These are phyloP conservation scores for Salix suchowensis DNA, from an alignment of 345 rosid species.

Conservation along the genomic window DNA sequence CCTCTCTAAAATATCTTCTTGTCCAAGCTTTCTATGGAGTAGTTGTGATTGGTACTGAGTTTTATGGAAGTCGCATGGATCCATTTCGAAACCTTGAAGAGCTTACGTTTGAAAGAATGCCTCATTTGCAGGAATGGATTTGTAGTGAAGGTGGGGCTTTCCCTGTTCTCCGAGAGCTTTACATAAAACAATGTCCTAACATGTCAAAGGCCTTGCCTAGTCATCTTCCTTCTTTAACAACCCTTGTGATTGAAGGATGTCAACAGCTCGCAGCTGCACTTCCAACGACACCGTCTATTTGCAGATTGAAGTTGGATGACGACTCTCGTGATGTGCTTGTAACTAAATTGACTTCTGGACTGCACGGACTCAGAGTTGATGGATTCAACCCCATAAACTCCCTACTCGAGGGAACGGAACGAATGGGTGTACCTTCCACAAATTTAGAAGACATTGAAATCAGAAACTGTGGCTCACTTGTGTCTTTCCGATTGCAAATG, in stretches of 20 bases:
- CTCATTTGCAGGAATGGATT: slow-evolving; percentile 2
- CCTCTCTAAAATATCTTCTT: neutral
- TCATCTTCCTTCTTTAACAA: slow-evolving; percentile 6
- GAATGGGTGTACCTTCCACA: neutral
- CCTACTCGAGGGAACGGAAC: neutral
- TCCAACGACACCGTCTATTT: neutral
- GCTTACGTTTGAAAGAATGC: neutral
- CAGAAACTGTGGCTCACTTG: neutral
- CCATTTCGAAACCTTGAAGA: neutral
- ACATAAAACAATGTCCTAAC: neutral
- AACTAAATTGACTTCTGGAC: neutral
- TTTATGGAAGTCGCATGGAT: neutral
- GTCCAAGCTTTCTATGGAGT: neutral
- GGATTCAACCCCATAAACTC: neutral
- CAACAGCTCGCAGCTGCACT: neutral
- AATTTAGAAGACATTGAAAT: neutral
- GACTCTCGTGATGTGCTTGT: neutral
- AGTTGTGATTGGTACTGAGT: neutral
- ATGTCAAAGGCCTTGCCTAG: neutral
- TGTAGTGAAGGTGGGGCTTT: neutral
- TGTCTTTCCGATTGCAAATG: neutral
- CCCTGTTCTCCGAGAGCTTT: slow-evolving; percentile 1
- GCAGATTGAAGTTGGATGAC: neutral
- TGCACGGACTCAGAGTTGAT: neutral
- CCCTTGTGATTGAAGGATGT: slow-evolving; percentile 1